phyloP scores from a whole-genome alignment of 768 basidiomycete genomes.

The Boletus rex-veris region DNA sequence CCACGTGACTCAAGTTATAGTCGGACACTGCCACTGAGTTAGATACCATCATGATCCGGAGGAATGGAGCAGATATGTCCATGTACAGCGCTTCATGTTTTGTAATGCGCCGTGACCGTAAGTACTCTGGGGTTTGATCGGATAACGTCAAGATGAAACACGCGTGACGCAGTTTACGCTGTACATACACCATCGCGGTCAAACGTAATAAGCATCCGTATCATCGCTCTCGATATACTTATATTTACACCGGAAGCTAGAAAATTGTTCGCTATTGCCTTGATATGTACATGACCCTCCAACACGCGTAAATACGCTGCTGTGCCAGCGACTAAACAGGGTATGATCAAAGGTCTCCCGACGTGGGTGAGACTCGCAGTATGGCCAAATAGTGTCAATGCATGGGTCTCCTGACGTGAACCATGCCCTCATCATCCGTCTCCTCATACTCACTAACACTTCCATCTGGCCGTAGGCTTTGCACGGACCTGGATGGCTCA shows the following conservation, averaged over 20 bases:
- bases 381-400: conserved; percentile 13
- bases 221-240: too few relatives aligned
- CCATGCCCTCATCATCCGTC: conserved; percentile 84
- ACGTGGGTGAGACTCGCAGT: background rate
- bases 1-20: too few relatives aligned
- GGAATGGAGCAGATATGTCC: too few relatives aligned
- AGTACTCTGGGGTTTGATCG: background rate
- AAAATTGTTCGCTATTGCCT: too few relatives aligned
- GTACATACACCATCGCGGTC: too few relatives aligned
- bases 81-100: too few relatives aligned
- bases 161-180: background rate
- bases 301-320: background rate
- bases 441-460: conserved; percentile 73
- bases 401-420: conserved; percentile 63
- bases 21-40: too few relatives aligned
- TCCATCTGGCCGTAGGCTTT: conserved; percentile 40
- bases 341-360: conserved; percentile 22
- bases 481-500: conserved; percentile 24
- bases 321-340: conserved; percentile 12
- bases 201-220: too few relatives aligned
- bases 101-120: too few relatives aligned
- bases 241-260: too few relatives aligned
- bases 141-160: background rate
- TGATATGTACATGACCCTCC: too few relatives aligned
- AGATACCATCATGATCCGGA: too few relatives aligned